phyloP scores from a whole-genome alignment of 306 rosid genomes.

The Trichosanthes truncata region DNA sequence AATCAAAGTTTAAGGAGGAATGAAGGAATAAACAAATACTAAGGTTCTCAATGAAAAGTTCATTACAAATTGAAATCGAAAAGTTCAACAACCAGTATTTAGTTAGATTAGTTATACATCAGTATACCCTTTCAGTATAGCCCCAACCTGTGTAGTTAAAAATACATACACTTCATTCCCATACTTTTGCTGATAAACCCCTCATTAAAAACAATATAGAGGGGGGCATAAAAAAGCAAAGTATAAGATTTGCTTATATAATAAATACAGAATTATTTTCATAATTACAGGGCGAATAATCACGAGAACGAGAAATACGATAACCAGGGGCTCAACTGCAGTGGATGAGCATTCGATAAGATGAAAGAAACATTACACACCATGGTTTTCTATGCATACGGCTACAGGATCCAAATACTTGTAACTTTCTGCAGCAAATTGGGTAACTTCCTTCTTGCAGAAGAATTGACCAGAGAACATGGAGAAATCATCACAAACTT shows the following conservation, averaged over 20 bases:
- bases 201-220: background rate
- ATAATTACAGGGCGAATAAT: conserved; percentile 11
- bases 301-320: background rate
- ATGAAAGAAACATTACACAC: conserved; percentile 14
- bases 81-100: background rate
- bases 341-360: background rate
- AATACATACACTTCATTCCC: background rate
- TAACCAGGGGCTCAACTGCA: background rate
- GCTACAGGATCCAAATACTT: background rate
- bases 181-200: background rate
- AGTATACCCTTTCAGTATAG: background rate
- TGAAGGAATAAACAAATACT: background rate
- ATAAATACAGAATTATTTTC: background rate
- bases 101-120: background rate
- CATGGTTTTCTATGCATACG: background rate
- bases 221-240: too few relatives aligned
- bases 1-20: background rate
- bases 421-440: background rate
- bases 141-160: background rate
- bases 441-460: background rate
- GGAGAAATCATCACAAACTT: background rate
- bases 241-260: background rate
- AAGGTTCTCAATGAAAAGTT: background rate
- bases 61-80: background rate
- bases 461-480: background rate